Evolutionary conservation across 306 rosid species (phyloP), one percentile per base, ranked within the genome.

Genomic region (Crotalaria pallida): DNA sequence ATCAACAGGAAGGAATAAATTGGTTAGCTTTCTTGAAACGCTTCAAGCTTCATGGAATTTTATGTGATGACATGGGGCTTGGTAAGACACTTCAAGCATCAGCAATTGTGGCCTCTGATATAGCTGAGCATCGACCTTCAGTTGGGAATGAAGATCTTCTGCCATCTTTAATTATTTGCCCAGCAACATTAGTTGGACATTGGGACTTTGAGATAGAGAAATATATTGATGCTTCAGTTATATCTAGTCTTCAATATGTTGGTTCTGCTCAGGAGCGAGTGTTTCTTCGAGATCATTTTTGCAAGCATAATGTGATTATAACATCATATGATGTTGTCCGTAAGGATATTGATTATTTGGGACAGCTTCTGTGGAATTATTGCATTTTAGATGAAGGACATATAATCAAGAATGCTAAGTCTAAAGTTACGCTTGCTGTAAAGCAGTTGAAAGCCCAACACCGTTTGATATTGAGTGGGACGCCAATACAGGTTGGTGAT

Each of bases 11-110:
- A 87, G 98, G 98, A 49, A 94, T 94, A 78, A 94, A 94, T 79
- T 94, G 97, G 98, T 81, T 94, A 74, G 95, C 96, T 12, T 94
- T 94, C 81, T 75, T 94, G 77, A 94, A 87, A 73, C 96, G 98
- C 69, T 94, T 94, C 87, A 94, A 94, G 91, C 98, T 94, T 87
- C 98, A 94, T 90, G 98, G 98, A 79, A 94, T 94, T 78, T 84
- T 94, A 76, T 94, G 98, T 80, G 98, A 94, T 76, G 98, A 94
- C 81, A 94, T 94, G 98, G 98, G 98, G 43, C 98, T 94, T 60
- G 98, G 98, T 60, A 94, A 94, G 88, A 94, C 98, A 72, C 95
- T 94, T 74, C 98, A 94, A 76, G 95, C 98, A 72, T 90, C 96
- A 6, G 91, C 98, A 43, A 94, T 94, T 68, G 88, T 94, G 85